These are phyloP conservation scores for Chamaecyparis obtusa DNA, from an alignment of 75 land plant species.

Conservation along the genomic window DNA sequence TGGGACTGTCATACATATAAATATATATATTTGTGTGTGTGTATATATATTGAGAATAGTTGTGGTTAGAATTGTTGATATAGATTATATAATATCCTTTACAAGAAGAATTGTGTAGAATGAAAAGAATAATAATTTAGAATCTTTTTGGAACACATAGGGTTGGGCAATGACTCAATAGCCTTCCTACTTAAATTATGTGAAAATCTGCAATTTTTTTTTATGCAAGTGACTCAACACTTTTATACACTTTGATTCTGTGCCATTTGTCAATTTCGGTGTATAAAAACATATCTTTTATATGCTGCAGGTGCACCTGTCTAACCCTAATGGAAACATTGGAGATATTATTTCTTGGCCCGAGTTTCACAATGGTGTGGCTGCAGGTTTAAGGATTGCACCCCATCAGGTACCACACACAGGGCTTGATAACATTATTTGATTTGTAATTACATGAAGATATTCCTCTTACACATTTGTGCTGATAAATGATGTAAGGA, in stretches of 20 bases:
- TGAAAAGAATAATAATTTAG: background rate
- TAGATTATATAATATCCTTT: background rate
- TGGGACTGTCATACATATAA: too few species aligned
- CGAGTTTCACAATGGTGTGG: conserved; percentile 99
- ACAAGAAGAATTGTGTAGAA: background rate
- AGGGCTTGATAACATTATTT: background rate
- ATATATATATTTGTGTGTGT: too few species aligned
- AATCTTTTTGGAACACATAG: background rate
- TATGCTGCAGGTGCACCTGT: conserved; percentile 73
- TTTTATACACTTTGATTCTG: background rate
- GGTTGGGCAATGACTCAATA: background rate
- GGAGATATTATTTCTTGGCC: conserved; percentile 92
- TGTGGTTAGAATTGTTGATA: too few species aligned
- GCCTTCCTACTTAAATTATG: background rate
- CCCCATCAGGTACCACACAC: conserved; percentile 74
- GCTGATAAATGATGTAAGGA: background rate
- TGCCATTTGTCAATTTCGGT: background rate
- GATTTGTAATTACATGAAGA: background rate
- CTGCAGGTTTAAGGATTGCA: conserved; percentile 90
- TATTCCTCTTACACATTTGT: background rate
- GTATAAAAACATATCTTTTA: background rate
- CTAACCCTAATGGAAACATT: conserved; percentile 75
- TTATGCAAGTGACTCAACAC: background rate
- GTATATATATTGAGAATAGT: too few species aligned
- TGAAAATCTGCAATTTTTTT: background rate